Evolutionary conservation across 176 grass and related monocot genomes (phyloP), one percentile per base, ranked within the genome.

Genomic region (Otatea glauca): DNA sequence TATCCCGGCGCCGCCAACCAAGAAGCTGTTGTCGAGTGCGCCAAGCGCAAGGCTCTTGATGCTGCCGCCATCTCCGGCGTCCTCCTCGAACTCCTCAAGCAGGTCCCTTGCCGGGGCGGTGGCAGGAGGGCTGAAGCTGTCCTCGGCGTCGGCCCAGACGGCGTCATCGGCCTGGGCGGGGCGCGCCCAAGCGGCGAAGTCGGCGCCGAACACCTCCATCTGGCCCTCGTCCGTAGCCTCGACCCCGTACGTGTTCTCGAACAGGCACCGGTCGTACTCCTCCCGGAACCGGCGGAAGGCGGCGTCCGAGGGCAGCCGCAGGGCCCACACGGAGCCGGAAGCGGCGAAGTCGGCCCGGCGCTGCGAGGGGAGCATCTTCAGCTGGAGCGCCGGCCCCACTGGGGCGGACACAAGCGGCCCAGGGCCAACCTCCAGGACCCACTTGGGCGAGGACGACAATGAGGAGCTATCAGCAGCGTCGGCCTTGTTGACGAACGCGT

Each of bases 11-110:
- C 83, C 85, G 5, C 91, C 91, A 9, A 98, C 96, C n/a, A 98
- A 74, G 69, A 98, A 95, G 47, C 96, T 95, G 70, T 98, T 98
- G 63, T 98, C 96, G 5, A 98, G 84, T 5, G 96, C 96, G 5
- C 96, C 96, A 21, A 98, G 92, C 11, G 96, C 91, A 2, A 98
- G 87, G 85, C 96, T 98, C 89, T 95, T 93, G 51, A 98, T 95
- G 77, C 89, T 75, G 13, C 74, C 85, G 6, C 77, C 87, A 59
- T 88, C 74, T 0, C 79, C 68, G 0, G 88, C 83, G 56, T 92
- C 91, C 82, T 98, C 96, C 80, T 98, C 93, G 32, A 95, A 95
- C 43, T 98, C 93, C 72, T 95, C 89, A 34, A 98, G 84, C 35
- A 92, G 74, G 79, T 95, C 91, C 81, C 82, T 90, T 45, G 68